Base-by-base conservation (phyloP, 129 eudicot genomes). In the Artemisia tridentata region DNA sequence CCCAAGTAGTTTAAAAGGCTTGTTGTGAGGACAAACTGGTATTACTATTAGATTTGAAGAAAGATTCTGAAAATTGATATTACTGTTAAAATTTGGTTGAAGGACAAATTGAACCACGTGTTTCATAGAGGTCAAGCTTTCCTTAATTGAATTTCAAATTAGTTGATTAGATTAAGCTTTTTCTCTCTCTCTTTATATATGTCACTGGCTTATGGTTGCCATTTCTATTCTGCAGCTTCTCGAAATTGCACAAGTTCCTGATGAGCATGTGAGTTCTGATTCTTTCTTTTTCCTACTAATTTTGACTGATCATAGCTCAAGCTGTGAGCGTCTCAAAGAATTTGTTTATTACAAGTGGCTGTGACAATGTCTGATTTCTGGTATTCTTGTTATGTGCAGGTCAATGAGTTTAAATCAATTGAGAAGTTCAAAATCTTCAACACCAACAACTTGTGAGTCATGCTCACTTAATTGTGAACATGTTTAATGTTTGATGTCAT, bases 351-450 rank as follows among this genome's bases (percentile, higher is more conserved):
- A 6, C 4, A 29, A 29, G 14, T 14, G 2, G 8, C 47, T 61
- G 66, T 4, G n/a, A 61, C 19, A 20, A 19, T 50, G 54, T 50
- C 65, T 63, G 50, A 72, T 68, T 65, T 68, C 4, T 38, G 56
- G 53, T 53, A 48, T 67, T 73, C 9, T 69, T 80, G 18, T 72
- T 82, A 56, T 31, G 38, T 72, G n/a, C 96, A 95, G 99, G 97
- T 95, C 54, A 84, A 86, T 69, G 99, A 95, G 80, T 95, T 95
- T 71, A 95, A 95, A 80, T 95, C 99, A 12, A 95, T 95, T 19
- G 99, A 95, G 81, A 95, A 95, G 86, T 95, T 95, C 91, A 95
- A 95, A 71, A 95, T 95, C 50, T 95, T 95, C 81, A 95, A 95
- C 69, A 95, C 99, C 84, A 95, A 95, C 87, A 95, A 95, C 84